Evolutionary conservation across 202 grass and related monocot species (phyloP).

Genomic region (Schoenoplectus tabernaemontani): DNA sequence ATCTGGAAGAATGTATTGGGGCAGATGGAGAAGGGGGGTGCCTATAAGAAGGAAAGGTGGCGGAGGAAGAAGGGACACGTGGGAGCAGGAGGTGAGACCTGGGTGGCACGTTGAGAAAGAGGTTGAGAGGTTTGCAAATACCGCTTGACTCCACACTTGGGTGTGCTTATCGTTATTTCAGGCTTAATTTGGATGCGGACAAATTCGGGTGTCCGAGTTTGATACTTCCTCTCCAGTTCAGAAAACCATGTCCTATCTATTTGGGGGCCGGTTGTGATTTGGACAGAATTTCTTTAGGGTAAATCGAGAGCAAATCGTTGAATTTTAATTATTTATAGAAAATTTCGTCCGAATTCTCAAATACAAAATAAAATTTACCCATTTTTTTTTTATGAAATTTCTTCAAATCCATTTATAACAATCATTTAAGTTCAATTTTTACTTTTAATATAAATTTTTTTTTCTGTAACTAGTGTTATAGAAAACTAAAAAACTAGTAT

Average conservation of each 20-base stretch:
- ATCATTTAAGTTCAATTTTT: background rate
- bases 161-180: slow-evolving; percentile 19
- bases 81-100: slow-evolving; percentile 1
- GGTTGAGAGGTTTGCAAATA: background rate
- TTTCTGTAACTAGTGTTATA: no score
- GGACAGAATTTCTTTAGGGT: no score
- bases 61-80: slow-evolving; percentile 37
- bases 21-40: background rate
- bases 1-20: slow-evolving; percentile 13
- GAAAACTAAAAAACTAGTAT: no score
- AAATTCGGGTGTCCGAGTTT: background rate
- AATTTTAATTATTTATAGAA: no score
- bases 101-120: slow-evolving; percentile 54
- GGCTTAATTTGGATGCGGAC: background rate
- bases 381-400: background rate
- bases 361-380: no score
- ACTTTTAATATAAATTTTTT: background rate
- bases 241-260: background rate
- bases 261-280: background rate
- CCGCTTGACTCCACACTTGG: slow-evolving; percentile 2
- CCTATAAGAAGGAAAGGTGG: slow-evolving; percentile 36
- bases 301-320: no score
- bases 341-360: no score
- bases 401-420: background rate
- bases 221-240: background rate